A percentile compares a stretch with the other conserved stretches of the same genome.
phyloP scores from a whole-genome alignment of 352 stramenopile genomes.

The Pythium volutum region DNA sequence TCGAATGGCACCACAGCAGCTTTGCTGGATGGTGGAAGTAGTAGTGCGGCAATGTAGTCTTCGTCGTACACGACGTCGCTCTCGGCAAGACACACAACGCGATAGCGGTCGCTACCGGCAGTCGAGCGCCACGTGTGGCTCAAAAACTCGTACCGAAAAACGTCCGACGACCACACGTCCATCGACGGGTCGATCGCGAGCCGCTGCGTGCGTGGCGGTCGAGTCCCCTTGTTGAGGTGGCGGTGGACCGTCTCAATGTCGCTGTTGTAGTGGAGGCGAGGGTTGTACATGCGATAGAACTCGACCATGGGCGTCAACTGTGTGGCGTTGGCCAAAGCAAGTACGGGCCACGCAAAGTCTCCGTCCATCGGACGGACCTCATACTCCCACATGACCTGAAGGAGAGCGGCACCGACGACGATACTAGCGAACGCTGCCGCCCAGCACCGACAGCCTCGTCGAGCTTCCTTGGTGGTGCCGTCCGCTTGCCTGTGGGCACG shows the following conservation, averaged over 20 bases:
- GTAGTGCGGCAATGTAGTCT: neutral
- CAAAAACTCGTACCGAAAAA: slow-evolving; percentile 16
- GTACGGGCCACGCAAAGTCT: neutral
- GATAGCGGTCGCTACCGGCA: neutral
- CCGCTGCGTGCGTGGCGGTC: neutral
- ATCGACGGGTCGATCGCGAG: neutral
- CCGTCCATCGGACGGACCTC: neutral
- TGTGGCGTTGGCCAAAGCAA: neutral
- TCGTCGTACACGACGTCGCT: slow-evolving; percentile 13
- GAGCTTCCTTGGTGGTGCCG: neutral
- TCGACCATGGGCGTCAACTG: neutral
- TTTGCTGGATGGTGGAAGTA: neutral
- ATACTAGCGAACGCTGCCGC: neutral
- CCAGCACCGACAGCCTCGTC: neutral
- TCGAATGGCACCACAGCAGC: neutral
- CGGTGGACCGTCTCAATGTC: slow-evolving; percentile 4
- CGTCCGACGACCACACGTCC: slow-evolving; percentile 14
- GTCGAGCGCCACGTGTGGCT: neutral
- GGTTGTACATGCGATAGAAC: slow-evolving; percentile 15
- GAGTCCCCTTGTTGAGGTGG: slow-evolving; percentile 3
- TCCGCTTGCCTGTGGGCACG: neutral
- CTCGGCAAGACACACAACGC: slow-evolving; percentile 3
- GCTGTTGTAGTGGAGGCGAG: neutral
- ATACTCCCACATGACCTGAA: neutral
- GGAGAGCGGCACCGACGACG: neutral